Conservation (phyloP, 2,329 filamentous ascomycete genomes). For the Alternaria viburni region DNA sequence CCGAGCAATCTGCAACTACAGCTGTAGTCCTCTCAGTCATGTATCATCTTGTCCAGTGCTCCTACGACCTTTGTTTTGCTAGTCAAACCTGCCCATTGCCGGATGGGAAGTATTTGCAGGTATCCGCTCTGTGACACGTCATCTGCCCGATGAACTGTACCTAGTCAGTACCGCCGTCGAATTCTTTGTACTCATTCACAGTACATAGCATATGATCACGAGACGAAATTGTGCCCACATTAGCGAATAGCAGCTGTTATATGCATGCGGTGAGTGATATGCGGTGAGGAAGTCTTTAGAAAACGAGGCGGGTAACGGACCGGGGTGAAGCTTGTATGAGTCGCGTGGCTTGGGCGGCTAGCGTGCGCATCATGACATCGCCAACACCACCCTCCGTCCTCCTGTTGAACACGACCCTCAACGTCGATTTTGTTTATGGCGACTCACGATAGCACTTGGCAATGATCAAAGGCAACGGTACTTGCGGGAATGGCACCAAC, state of each 20-base stretch:
- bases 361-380: conserved; percentile 14
- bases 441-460: conserved; percentile 7
- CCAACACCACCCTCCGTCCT: conserved; percentile 4
- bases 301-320: not conserved
- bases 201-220: not conserved
- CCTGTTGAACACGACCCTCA: conserved; percentile 5
- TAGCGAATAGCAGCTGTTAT: not conserved
- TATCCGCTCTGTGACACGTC: not conserved
- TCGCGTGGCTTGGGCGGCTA: conserved; percentile 10
- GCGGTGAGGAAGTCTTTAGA: not conserved
- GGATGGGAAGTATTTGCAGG: not conserved
- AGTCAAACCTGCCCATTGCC: not conserved
- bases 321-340: not conserved
- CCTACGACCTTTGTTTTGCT: not conserved
- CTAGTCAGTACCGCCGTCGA: not conserved
- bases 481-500: conserved; percentile 14
- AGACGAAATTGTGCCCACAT: not conserved
- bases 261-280: not conserved
- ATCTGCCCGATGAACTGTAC: not conserved
- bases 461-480: conserved; percentile 28
- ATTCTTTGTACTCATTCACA: not conserved
- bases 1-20: not conserved
- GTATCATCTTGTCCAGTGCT: not conserved
- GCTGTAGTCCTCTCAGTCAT: not conserved
- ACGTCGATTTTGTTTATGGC: conserved; percentile 20